Base-by-base conservation (phyloP, 768 basidiomycete species). In the Trametes cingulata region DNA sequence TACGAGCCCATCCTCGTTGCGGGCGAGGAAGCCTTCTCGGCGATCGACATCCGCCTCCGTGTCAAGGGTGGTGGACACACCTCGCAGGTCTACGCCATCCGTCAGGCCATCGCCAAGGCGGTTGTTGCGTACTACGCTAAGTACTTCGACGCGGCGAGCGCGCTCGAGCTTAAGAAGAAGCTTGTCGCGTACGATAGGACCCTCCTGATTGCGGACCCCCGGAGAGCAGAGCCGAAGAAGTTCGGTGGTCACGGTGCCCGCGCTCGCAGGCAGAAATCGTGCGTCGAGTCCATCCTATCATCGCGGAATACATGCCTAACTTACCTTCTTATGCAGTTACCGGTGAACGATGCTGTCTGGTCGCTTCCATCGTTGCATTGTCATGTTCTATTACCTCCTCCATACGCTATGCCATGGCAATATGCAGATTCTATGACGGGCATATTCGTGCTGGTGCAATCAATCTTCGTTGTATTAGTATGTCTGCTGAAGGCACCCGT, bases 51-150 rank as follows among this genome's bases (percentile, higher is more conserved):
- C 77, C 92, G 96, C 67, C 92, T 98, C 55, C 93, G 95, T 51
- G 96, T 97, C 67, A 95, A 95, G 78, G 97, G 97, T 75, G 97
- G 97, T 84, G 97, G 97, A 77, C 97, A 98, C 82, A 95, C 94
- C 61, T 96, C 96, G 55, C 96, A 99, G 77, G 84, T 99, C 65
- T 99, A 98, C 79, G 97, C 97, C 65, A 93, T 98, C 75, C 93
- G 97, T 64, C 97, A 99, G 81, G 97, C 97, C 39, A 96, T 99
- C 71, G 90, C 93, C 68, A 98, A 97, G 81, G 97, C 96, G 61
- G 77, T 98, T 65, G 91, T 99, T 69, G 97, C 97, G 51, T 98
- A 93, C 84, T 95, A 96, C 76, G 91, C 94, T 78, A 99, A 98
- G 80, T 98, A 98, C 82, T 82, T 94, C 74, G 97, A 99, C 74